Evolutionary conservation across 73 alveolate species (phyloP), one percentile per base, ranked within the genome.

Genomic region (Urostyla sp.): DNA sequence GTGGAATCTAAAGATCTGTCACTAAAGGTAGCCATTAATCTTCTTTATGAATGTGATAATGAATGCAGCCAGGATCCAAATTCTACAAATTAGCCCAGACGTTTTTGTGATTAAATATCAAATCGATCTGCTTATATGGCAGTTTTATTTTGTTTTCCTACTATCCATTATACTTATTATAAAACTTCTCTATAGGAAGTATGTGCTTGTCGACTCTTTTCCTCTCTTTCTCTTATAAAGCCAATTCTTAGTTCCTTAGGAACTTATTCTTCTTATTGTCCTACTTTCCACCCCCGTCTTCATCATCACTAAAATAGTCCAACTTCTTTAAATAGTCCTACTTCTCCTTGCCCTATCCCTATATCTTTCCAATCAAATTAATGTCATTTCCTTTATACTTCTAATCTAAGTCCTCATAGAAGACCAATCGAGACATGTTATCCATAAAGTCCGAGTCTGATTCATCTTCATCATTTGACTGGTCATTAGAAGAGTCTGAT

Each of bases 31-130:
- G 57, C 95, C 97, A 91, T 38, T 87, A 53, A 36, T 49, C 59
- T 36, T 88, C 80, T 28, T 88, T 91, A 59, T 88, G 91, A 21
- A 91, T 8, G 58, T 86, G 90, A 48, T 69, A 92, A 78, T 72
- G 32, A 24, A 92, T 90, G 55, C 80, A 49, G 15, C 85, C 89
- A 1, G 98, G 98, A 27, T 66, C 59, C 36, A 85, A 91, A 57
- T 85, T 80, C 61, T 92, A 91, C 18, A 90, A 86, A 74, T 92
- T 92, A 13, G 94, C 95, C 94, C 92, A 92, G 16, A 85, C 81
- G 59, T 90, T 90, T 63, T 85, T 80, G 54, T 91, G 90, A 46
- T 92, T 92, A 90, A 92, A 92, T 11, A 92, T 87, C 51, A 92
- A 67, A 31, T 91, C 97, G 7, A 91, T 84, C 30, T 81, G 50